Base-by-base conservation (phyloP, 176 grass and related monocot species). In the Otatea glauca region DNA sequence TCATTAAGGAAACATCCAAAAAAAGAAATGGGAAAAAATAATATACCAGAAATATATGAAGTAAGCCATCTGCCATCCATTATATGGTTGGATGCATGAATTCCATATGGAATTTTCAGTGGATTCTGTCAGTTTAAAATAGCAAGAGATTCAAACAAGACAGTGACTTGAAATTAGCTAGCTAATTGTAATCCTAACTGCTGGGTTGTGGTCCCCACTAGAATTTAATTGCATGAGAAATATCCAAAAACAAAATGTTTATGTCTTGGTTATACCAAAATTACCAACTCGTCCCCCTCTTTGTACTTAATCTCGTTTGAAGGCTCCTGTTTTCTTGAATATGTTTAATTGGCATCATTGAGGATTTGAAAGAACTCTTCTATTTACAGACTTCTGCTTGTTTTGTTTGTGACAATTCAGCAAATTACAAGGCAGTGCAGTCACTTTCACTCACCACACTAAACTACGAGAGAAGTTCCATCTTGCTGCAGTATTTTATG, bases 401-500 rank as follows among this genome's bases (percentile, higher is more conserved):
- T 77, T 71, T 50, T 48, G 37, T 76, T 77, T 88, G 63, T 76
- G n/a, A 48, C 27, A 68, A 88, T 86, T 82, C 90, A 98, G 93
- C 96, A 90, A 98, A 98, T 79, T 95, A 95, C 78, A 98, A 86
- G 83, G 96, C 93, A 62, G 96, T 98, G 67, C 79, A 86, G 63
- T 98, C 91, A 62, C 91, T 98, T 95, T 98, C 93, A 58, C 89
- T 98, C n/a, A 87, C 80, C 44, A 98, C 96, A 18, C 83, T 98
- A 62, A 98, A 98, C 72, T 84, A 79, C 80, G 91, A 95, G 84
- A 95, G 96, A 89, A 83, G 85, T 63, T 93, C 93, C 76, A 92
- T 95, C 56, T 72, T 95, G 78, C 80, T 95, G 75, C 79, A 93
- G 18, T 78, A 92, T 86, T 95, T 92, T 48, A 92, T 92, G 87